These are phyloP conservation scores for Lichtheimia hyalospora DNA, from an alignment of 371 early-diverging fungal species.

Conservation along the genomic window DNA sequence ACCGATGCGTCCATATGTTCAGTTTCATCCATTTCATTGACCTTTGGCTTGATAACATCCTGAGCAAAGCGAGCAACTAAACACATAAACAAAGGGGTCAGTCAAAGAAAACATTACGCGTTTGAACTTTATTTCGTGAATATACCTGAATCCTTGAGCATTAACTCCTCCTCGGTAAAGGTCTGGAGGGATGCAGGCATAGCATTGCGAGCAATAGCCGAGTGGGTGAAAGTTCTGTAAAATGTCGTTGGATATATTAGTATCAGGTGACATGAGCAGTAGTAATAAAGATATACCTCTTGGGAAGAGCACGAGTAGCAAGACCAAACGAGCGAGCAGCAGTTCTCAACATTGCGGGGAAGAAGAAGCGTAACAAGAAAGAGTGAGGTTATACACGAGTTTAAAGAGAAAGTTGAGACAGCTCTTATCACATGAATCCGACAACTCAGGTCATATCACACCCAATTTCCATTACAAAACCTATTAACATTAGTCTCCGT, in stretches of 20 bases:
- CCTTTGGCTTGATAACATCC: slow-evolving; percentile 85
- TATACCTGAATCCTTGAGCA: slow-evolving; percentile 66
- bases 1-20: slow-evolving; percentile 80
- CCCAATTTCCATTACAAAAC: too few species aligned
- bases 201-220: slow-evolving; percentile 23
- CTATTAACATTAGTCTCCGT: too few species aligned
- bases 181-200: slow-evolving; percentile 44
- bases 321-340: slow-evolving; percentile 15
- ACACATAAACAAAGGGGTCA: not conserved
- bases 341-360: slow-evolving; percentile 21
- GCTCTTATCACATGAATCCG: too few species aligned
- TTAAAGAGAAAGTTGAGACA: too few species aligned
- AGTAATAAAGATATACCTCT: slow-evolving; percentile 8
- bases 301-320: slow-evolving; percentile 21
- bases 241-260: not conserved
- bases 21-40: slow-evolving; percentile 91
- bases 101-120: not conserved
- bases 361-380: not conserved
- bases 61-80: slow-evolving; percentile 85
- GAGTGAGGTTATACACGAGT: too few species aligned
- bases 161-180: slow-evolving; percentile 74
- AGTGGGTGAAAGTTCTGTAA: slow-evolving; percentile 21
- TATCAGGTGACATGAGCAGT: too few species aligned
- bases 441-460: too few species aligned
- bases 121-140: not conserved